Base-by-base conservation (phyloP, 257 asterid genomes). In the Solanum paucissectum region DNA sequence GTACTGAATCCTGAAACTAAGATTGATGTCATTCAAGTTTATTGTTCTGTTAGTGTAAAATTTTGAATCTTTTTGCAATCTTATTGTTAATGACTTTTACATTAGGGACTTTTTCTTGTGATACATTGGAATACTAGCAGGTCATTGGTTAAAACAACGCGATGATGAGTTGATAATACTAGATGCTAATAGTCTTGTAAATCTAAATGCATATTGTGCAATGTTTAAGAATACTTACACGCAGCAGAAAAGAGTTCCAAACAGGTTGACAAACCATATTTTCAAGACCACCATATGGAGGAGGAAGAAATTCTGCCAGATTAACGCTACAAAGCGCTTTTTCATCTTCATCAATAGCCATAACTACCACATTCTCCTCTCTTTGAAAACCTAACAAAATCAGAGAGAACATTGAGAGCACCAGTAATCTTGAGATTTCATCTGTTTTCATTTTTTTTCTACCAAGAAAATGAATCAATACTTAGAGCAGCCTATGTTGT, bases 191-290 rank as follows among this genome's bases (percentile, higher is more conserved):
- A 20, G 46, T 74, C 11, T 11, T 58, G 7, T 13, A 32, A 83
- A 83, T 46, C 29, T 72, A 55, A 10, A 36, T 64, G 87, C 21
- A 66, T 21, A 49, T 14, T 13, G 32, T 7, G 44, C 32, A 55
- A 42, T 49, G 74, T 38, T 38, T 55, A 33, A 7, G 49, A 21
- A 33, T 38, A 90, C 91, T 92, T 91, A 95, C 99, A 89, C 98
- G 91, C 27, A 95, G 88, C 87, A 97, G 84, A 89, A 90, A 97
- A 13, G 98, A 92, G 89, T 97, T 95, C 99, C 99, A 97, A 11
- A 95, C 93, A 71, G 96, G 95, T 89, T 88, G 92, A 92, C 99
- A 97, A 60, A 92, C 92, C 99, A 95, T 93, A 55, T 93, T 44
- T 29, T 96, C 93, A 40, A 93, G 83, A 87, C 84, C 92, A 40